These are phyloP conservation scores for Bertia moriformis DNA, from an alignment of 2,329 filamentous ascomycete species.

Conservation along the genomic window DNA sequence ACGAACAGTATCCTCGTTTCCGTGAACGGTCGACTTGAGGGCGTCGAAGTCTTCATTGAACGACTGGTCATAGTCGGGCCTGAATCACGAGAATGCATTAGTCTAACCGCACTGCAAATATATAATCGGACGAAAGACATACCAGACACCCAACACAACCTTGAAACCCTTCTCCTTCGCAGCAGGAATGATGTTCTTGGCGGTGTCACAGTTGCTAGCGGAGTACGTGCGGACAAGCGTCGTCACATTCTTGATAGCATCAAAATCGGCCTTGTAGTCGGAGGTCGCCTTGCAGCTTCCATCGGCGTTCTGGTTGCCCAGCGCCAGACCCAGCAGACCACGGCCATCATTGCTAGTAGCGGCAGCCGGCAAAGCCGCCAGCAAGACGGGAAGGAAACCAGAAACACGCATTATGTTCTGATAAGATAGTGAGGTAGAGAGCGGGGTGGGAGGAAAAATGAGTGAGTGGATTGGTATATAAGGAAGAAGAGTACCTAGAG, in stretches of 20 bases:
- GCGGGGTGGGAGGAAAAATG: not conserved
- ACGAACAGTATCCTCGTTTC: slow-evolving; percentile 44
- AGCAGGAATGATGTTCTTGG: slow-evolving; percentile 47
- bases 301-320: slow-evolving; percentile 49
- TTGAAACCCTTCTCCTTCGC: slow-evolving; percentile 50
- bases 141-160: slow-evolving; percentile 60
- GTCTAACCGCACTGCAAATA: not conserved
- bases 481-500: not conserved
- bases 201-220: slow-evolving; percentile 50
- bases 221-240: slow-evolving; percentile 53
- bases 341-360: slow-evolving; percentile 21
- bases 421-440: too few species aligned
- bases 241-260: slow-evolving; percentile 33
- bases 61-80: slow-evolving; percentile 34
- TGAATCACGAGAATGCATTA: slow-evolving; percentile 2
- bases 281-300: slow-evolving; percentile 43
- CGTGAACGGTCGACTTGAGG: slow-evolving; percentile 8
- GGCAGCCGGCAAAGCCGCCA: slow-evolving; percentile 12
- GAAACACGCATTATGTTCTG: slow-evolving; percentile 1
- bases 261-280: slow-evolving; percentile 55
- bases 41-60: slow-evolving; percentile 25
- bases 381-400: slow-evolving; percentile 2
- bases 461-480: not conserved
- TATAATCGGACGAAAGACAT: slow-evolving; percentile 9
- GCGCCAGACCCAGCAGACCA: slow-evolving; percentile 41